Evolutionary conservation across 1,139 yeast genomes (phyloP).

Genomic region (Debaryomycetaceae sp.): DNA sequence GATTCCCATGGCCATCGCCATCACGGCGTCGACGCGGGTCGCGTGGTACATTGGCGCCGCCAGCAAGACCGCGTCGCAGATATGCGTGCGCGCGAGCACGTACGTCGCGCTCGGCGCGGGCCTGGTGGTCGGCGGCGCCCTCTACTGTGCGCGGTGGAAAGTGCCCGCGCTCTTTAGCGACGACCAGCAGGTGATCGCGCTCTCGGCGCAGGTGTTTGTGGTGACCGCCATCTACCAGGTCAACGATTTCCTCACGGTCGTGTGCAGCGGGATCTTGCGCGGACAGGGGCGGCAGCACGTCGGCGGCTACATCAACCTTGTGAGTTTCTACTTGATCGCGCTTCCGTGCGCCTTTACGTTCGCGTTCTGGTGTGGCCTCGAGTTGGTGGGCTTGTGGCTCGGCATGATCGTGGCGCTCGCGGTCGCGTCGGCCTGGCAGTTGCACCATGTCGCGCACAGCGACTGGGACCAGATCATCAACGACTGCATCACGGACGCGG

Average conservation of each 20-base stretch:
- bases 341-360: conserved; percentile 45
- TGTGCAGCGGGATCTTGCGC: conserved; percentile 49
- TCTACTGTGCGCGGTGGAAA: conserved; percentile 25
- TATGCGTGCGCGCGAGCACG: conserved; percentile 32
- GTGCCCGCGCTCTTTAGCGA: conserved; percentile 41
- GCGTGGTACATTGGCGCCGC: conserved; percentile 76
- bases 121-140: conserved; percentile 21
- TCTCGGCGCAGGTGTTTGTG: conserved; percentile 43
- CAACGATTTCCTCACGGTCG: conserved; percentile 43
- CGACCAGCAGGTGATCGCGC: conserved; percentile 35
- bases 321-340: conserved; percentile 49
- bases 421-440: conserved; percentile 35
- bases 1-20: conserved; percentile 63
- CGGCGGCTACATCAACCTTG: conserved; percentile 49
- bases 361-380: conserved; percentile 36
- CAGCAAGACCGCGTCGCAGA: conserved; percentile 37
- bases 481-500: conserved; percentile 30
- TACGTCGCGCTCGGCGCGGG: conserved; percentile 34
- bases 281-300: conserved; percentile 62
- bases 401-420: conserved; percentile 49
- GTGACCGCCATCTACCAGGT: conserved; percentile 51
- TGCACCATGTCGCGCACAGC: conserved; percentile 33
- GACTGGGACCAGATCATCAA: conserved; percentile 48
- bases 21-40: conserved; percentile 65
- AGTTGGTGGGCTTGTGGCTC: conserved; percentile 49